Evolutionary conservation across 129 eudicot genomes (phyloP).

Genomic region (Chrysanthemum lavandulifolium): DNA sequence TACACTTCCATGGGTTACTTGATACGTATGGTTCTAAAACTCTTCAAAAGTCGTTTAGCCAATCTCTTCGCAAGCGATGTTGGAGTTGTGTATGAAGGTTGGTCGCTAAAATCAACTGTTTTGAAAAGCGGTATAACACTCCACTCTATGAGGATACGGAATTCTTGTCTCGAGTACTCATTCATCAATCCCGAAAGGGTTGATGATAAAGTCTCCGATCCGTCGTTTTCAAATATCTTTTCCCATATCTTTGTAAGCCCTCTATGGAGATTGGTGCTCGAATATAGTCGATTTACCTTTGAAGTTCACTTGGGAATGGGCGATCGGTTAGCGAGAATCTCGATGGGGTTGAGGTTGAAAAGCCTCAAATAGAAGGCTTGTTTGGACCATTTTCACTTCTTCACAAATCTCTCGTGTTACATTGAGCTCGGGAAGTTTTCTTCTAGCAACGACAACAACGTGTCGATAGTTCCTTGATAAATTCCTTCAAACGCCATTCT

Average conservation of each 20-base stretch:
- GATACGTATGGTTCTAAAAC: too few relatives aligned
- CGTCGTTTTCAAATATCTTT: too few relatives aligned
- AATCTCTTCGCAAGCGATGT: too few relatives aligned
- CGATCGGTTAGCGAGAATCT: slow-evolving; percentile 22
- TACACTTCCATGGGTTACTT: too few relatives aligned
- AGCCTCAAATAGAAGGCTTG: slow-evolving; percentile 14
- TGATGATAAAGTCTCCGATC: too few relatives aligned
- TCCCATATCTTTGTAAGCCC: neutral
- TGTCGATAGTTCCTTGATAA: slow-evolving; percentile 32
- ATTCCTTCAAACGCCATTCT: slow-evolving; percentile 17
- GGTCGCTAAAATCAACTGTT: too few relatives aligned
- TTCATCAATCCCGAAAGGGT: too few relatives aligned
- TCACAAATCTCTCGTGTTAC: slow-evolving; percentile 21
- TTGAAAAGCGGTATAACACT: too few relatives aligned
- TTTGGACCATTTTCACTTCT: slow-evolving; percentile 41
- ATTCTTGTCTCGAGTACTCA: too few relatives aligned
- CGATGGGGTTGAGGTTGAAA: neutral
- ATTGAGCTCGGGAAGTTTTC: slow-evolving; percentile 35
- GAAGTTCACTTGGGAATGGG: neutral
- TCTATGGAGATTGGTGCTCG: slow-evolving; percentile 3
- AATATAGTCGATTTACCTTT: slow-evolving; percentile 38
- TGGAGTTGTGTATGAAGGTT: too few relatives aligned
- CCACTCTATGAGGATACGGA: too few relatives aligned
- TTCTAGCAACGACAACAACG: slow-evolving; percentile 19
- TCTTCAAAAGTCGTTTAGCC: too few relatives aligned